Conservation (phyloP, 805 yeast species). For the Torulaspora microellipsoides region DNA sequence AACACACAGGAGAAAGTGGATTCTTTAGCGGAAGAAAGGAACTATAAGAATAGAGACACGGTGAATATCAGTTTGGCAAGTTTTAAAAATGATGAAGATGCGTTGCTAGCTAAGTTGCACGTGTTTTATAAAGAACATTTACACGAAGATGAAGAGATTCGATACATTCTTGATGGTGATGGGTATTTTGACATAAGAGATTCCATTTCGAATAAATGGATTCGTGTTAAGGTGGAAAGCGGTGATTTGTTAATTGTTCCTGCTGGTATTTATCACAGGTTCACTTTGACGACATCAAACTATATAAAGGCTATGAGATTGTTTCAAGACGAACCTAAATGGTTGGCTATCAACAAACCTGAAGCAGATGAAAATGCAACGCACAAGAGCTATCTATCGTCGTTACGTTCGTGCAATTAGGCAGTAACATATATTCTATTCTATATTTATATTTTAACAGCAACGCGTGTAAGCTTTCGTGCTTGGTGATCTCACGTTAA, state of each 20-base stretch:
- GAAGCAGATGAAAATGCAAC: conserved; percentile 42
- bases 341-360: conserved; percentile 83
- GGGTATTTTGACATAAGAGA: conserved; percentile 90
- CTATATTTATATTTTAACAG: too few relatives aligned
- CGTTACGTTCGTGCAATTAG: conserved; percentile 1
- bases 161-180: conserved; percentile 83
- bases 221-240: conserved; percentile 58
- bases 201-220: conserved; percentile 55
- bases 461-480: too few relatives aligned
- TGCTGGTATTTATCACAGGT: conserved; percentile 91
- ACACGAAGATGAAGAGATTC: conserved; percentile 95
- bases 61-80: conserved; percentile 56
- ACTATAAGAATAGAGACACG: conserved; percentile 76
- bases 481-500: too few relatives aligned
- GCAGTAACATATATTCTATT: too few relatives aligned
- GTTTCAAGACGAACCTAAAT: conserved; percentile 92
- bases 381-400: conserved; percentile 43
- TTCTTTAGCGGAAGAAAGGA: conserved; percentile 59
- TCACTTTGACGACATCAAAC: conserved; percentile 63
- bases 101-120: conserved; percentile 59
- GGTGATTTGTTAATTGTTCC: conserved; percentile 74
- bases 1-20: conserved; percentile 53
- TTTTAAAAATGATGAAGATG: conserved; percentile 57
- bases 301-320: conserved; percentile 74
- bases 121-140: conserved; percentile 79